phyloP scores from a whole-genome alignment of 805 yeast species.

The Vanderwaltozyma verrucispora region DNA sequence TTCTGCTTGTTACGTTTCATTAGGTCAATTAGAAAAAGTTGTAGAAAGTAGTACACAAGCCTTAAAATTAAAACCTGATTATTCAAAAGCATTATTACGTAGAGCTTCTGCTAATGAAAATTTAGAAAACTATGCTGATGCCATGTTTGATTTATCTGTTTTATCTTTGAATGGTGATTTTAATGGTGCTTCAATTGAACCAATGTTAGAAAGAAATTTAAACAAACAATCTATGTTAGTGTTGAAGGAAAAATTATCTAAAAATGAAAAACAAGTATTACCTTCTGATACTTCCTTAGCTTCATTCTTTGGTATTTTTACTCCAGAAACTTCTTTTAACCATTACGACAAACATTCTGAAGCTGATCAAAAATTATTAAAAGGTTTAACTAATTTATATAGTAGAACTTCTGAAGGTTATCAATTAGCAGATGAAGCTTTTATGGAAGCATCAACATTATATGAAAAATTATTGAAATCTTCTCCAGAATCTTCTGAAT shows the following conservation, averaged over 20 bases:
- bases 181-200: constrained; percentile 66
- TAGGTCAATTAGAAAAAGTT: constrained; percentile 71
- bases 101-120: constrained; percentile 89
- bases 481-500: constrained; percentile 15
- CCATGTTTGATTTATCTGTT: constrained; percentile 87
- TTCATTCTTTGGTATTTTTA: constrained; percentile 84
- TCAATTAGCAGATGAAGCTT: constrained; percentile 29
- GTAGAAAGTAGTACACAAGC: constrained; percentile 84
- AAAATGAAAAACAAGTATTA: constrained; percentile 31
- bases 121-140: constrained; percentile 65
- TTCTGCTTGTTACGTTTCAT: constrained; percentile 88
- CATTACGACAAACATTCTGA: constrained; percentile 42
- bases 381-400: constrained; percentile 50
- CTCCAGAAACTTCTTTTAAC: constrained; percentile 40
- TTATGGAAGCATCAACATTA: constrained; percentile 49
- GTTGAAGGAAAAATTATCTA: constrained; percentile 49
- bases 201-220: constrained; percentile 78
- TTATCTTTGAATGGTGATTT: constrained; percentile 79
- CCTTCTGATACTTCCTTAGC: constrained; percentile 79
- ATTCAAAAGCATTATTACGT: constrained; percentile 83
- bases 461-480: constrained; percentile 26
- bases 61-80: constrained; percentile 75
- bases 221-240: constrained; percentile 67
- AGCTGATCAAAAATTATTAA: constrained; percentile 53
- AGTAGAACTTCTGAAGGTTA: constrained; percentile 33